Conservation (phyloP, 768 basidiomycete genomes). For the Russula brevipes region DNA sequence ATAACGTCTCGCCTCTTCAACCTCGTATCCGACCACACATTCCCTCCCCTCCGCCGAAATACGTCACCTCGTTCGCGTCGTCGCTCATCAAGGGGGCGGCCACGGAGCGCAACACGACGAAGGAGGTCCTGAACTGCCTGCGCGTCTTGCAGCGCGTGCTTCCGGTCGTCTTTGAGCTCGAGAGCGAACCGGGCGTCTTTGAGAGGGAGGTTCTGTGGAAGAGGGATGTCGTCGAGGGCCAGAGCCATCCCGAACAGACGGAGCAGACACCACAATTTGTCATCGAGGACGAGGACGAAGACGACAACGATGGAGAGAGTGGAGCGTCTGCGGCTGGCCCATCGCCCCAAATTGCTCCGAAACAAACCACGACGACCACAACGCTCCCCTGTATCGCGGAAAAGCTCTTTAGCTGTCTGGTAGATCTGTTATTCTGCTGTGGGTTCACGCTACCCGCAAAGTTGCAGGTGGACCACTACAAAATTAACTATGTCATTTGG, state of each 20-base stretch:
- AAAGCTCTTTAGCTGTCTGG: slow-evolving; percentile 67
- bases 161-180: slow-evolving; percentile 82
- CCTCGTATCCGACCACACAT: slow-evolving; percentile 73
- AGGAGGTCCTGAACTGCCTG: slow-evolving; percentile 88
- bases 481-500: slow-evolving; percentile 88
- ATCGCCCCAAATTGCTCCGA: slow-evolving; percentile 27
- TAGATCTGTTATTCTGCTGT: slow-evolving; percentile 89
- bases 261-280: slow-evolving; percentile 63
- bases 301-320: slow-evolving; percentile 39
- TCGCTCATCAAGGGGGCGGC: slow-evolving; percentile 60
- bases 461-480: slow-evolving; percentile 72
- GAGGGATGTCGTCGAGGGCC: slow-evolving; percentile 43
- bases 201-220: slow-evolving; percentile 79
- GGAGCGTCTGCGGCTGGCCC: slow-evolving; percentile 17
- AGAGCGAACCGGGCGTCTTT: slow-evolving; percentile 64
- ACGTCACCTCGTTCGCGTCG: slow-evolving; percentile 61
- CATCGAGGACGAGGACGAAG: slow-evolving; percentile 80
- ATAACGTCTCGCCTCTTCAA: slow-evolving; percentile 66
- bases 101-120: slow-evolving; percentile 63
- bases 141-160: slow-evolving; percentile 84
- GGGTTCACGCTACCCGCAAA: slow-evolving; percentile 85
- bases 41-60: slow-evolving; percentile 51
- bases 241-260: slow-evolving; percentile 26
- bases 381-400: slow-evolving; percentile 74
- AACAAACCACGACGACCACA: slow-evolving; percentile 43